A percentile compares a stretch with the other conserved stretches of the same genome.
Evolutionary conservation across 441 rosid species (phyloP).

Genomic region (Aquilaria agallochum): DNA sequence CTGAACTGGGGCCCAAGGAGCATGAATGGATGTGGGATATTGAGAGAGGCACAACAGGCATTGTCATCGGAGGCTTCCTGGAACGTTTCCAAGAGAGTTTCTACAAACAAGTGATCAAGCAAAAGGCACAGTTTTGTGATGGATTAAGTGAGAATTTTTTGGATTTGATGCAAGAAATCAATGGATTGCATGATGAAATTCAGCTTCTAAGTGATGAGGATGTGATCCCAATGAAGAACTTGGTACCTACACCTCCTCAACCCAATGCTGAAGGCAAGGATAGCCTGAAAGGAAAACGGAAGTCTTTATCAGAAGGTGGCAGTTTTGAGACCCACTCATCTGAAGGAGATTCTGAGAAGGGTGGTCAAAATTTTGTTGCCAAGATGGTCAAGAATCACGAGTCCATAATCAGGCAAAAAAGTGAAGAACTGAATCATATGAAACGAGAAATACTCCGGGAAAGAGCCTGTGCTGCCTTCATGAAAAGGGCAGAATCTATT

Average conservation of each 20-base stretch:
- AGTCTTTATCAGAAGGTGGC: slow-evolving; percentile 23
- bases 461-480: slow-evolving; percentile 17
- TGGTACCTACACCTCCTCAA: slow-evolving; percentile 2
- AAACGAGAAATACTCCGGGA: slow-evolving; percentile 23
- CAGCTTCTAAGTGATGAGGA: slow-evolving; percentile 26
- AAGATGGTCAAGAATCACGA: slow-evolving; percentile 67
- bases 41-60: slow-evolving; percentile 44
- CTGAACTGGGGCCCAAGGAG: slow-evolving; percentile 62
- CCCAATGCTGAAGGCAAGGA: slow-evolving; percentile 11
- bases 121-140: slow-evolving; percentile 28
- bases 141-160: slow-evolving; percentile 36
- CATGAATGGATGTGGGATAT: slow-evolving; percentile 60
- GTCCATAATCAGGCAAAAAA: slow-evolving; percentile 47
- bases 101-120: slow-evolving; percentile 27
- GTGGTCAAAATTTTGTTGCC: slow-evolving; percentile 33
- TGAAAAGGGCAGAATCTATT: slow-evolving; percentile 27
- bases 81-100: slow-evolving; percentile 35
- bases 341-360: slow-evolving; percentile 20
- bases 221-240: slow-evolving; percentile 14
- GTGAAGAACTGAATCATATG: slow-evolving; percentile 28
- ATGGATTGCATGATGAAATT: slow-evolving; percentile 37
- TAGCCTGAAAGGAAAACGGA: slow-evolving; percentile 7
- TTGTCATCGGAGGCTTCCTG: slow-evolving; percentile 43
- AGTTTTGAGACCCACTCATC: slow-evolving; percentile 4
- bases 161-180: slow-evolving; percentile 30